phyloP scores from a whole-genome alignment of 176 grass and related monocot genomes.

The Cenchrus americanus region DNA sequence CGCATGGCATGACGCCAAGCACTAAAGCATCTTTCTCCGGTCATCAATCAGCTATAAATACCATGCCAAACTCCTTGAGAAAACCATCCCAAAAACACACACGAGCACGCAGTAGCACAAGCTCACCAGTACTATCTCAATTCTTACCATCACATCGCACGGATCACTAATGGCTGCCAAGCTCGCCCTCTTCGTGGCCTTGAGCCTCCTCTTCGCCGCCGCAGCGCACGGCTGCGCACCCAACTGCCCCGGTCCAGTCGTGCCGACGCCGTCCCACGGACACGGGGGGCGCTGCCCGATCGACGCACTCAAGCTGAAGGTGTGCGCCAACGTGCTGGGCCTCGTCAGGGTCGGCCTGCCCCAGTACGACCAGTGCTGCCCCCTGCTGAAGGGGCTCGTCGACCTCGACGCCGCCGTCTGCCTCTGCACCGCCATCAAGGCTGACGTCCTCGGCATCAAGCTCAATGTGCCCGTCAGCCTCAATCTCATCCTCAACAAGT shows the following conservation, averaged over 20 bases:
- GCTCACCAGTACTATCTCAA: too few species aligned
- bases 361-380: neutral
- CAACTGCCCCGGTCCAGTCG: neutral
- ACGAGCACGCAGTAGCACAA: neutral
- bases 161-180: conserved; percentile 22
- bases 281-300: conserved; percentile 12
- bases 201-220: conserved; percentile 31
- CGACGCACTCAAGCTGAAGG: conserved; percentile 23
- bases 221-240: conserved; percentile 4
- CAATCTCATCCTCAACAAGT: conserved; percentile 16
- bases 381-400: neutral
- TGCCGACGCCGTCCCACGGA: neutral
- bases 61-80: too few species aligned
- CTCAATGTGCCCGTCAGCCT: neutral
- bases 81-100: too few species aligned
- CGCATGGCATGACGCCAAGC: neutral
- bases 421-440: conserved; percentile 19
- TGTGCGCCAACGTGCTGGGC: conserved; percentile 39
- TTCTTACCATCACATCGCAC: too few species aligned
- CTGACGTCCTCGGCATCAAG: neutral
- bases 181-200: neutral
- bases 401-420: conserved; percentile 26
- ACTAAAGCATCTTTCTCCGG: neutral
- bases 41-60: neutral
- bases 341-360: conserved; percentile 4